A percentile compares a stretch with the other conserved stretches of the same genome.
Evolutionary conservation across 2,329 filamentous ascomycete species (phyloP).

Genomic region (Venturia nashicola): DNA sequence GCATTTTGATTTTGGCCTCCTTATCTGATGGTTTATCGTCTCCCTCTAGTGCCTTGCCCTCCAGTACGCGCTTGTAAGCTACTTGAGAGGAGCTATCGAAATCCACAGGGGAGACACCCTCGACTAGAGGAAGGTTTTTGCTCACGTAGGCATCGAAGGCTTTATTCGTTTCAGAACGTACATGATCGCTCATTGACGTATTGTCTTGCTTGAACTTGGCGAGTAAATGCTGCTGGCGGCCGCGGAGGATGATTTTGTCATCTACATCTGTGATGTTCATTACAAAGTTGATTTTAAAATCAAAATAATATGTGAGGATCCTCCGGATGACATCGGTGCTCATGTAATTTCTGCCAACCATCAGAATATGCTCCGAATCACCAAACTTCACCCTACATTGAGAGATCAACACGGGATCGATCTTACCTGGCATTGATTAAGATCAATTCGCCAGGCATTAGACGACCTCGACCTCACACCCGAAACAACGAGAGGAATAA

Average conservation of each 20-base stretch:
- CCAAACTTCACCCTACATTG: too few species aligned
- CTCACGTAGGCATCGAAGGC: constrained; percentile 48
- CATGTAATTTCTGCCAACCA: constrained; percentile 56
- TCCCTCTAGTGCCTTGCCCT: constrained; percentile 42
- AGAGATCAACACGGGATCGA: too few species aligned
- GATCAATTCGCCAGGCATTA: neutral
- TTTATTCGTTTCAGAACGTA: constrained; percentile 35
- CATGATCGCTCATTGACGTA: constrained; percentile 32
- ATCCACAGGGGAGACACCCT: constrained; percentile 30
- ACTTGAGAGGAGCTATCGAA: constrained; percentile 36
- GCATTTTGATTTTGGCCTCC: constrained; percentile 85
- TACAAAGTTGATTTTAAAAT: constrained; percentile 71
- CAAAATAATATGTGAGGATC: constrained; percentile 72
- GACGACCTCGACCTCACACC: neutral
- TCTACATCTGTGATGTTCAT: constrained; percentile 67
- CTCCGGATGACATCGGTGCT: constrained; percentile 79
- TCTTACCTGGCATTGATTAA: neutral
- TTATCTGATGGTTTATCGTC: constrained; percentile 52
- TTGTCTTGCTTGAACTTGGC: constrained; percentile 47
- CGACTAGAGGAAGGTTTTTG: constrained; percentile 52
- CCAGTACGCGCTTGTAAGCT: constrained; percentile 41
- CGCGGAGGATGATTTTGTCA: constrained; percentile 48
- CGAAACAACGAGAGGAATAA: neutral
- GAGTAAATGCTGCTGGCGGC: constrained; percentile 69
- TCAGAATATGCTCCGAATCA: neutral